These are phyloP conservation scores for Pterocarpus santalinus DNA, from an alignment of 306 rosid species.

Conservation along the genomic window DNA sequence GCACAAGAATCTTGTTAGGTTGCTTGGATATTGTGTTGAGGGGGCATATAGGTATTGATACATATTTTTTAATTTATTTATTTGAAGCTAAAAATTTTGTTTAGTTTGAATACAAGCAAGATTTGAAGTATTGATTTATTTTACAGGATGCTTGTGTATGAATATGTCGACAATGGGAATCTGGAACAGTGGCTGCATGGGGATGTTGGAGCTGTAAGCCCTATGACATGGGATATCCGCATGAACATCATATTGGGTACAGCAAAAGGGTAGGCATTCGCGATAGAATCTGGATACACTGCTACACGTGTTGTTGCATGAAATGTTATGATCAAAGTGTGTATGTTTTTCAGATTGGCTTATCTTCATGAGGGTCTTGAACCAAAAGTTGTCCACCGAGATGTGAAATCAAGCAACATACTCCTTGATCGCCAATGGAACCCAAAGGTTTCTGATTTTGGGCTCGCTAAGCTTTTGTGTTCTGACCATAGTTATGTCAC, in stretches of 20 bases:
- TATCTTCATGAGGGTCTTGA: constrained; percentile 99
- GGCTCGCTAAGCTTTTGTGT: constrained; percentile 94
- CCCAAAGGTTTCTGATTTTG: constrained; percentile 95
- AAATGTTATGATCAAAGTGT: constrained; percentile 40
- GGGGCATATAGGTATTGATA: constrained; percentile 89
- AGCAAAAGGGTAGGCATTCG: constrained; percentile 84
- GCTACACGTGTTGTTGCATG: constrained; percentile 26
- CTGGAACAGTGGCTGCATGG: constrained; percentile 98
- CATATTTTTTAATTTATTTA: not conserved
- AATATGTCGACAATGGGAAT: constrained; percentile 92
- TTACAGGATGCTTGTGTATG: constrained; percentile 97
- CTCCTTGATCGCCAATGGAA: constrained; percentile 93
- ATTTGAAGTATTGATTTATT: constrained; percentile 36
- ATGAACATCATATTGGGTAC: constrained; percentile 86
- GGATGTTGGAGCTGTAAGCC: constrained; percentile 89
- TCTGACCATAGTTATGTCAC: constrained; percentile 92
- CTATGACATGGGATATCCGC: constrained; percentile 91
- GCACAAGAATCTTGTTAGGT: constrained; percentile 96
- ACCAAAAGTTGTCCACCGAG: constrained; percentile 98
- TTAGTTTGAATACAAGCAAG: constrained; percentile 35
- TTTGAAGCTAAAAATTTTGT: constrained; percentile 32
- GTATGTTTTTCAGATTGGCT: constrained; percentile 72
- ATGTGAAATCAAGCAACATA: constrained; percentile 94
- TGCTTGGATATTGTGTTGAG: constrained; percentile 98
- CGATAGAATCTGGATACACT: not conserved